Percentiles rank a stretch among this genome's conserved stretches.
phyloP scores from a whole-genome alignment of 495 filamentous ascomycete species.

The Hypomontagnella monticulosa region DNA sequence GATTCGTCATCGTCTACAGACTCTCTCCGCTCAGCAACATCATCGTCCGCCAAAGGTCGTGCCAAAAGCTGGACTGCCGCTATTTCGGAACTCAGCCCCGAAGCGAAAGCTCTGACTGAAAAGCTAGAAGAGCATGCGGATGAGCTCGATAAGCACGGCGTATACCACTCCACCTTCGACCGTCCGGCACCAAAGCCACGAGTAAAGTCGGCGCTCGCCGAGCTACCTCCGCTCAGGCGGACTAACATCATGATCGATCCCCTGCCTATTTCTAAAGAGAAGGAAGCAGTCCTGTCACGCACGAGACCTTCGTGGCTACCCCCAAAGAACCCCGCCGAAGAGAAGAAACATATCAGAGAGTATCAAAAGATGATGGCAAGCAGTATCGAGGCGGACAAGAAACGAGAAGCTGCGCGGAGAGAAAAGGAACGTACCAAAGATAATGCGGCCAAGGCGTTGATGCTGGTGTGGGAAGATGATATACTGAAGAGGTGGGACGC shows the following conservation, averaged over 20 bases:
- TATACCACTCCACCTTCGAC: conserved; percentile 20
- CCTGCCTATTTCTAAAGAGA: conserved; percentile 93
- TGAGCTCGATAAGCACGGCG: conserved; percentile 60
- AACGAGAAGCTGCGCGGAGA: conserved; percentile 60
- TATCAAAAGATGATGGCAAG: conserved; percentile 93
- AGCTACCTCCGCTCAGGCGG: conserved; percentile 84
- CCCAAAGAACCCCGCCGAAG: conserved; percentile 91
- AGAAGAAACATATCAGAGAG: conserved; percentile 88
- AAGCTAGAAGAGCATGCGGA: conserved; percentile 87
- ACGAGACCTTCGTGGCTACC: conserved; percentile 96
- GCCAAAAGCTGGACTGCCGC: conserved; percentile 88
- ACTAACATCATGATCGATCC: conserved; percentile 97
- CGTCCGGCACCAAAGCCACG: conserved; percentile 60
- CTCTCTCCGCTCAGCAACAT: conserved; percentile 33
- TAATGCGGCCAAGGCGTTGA: conserved; percentile 71
- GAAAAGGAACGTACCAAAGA: conserved; percentile 60
- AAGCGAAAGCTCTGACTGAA: conserved; percentile 88
- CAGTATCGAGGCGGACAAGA: conserved; percentile 74
- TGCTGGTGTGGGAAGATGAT: conserved; percentile 87
- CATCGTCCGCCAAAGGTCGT: conserved; percentile 59
- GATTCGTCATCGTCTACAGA: conserved; percentile 43
- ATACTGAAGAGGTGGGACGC: conserved; percentile 87
- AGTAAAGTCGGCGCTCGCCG: conserved; percentile 63
- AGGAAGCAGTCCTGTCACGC: conserved; percentile 88
- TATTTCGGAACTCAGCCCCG: conserved; percentile 80